Base-by-base conservation (phyloP, 129 eudicot genomes). In the Scalesia atractyloides region DNA sequence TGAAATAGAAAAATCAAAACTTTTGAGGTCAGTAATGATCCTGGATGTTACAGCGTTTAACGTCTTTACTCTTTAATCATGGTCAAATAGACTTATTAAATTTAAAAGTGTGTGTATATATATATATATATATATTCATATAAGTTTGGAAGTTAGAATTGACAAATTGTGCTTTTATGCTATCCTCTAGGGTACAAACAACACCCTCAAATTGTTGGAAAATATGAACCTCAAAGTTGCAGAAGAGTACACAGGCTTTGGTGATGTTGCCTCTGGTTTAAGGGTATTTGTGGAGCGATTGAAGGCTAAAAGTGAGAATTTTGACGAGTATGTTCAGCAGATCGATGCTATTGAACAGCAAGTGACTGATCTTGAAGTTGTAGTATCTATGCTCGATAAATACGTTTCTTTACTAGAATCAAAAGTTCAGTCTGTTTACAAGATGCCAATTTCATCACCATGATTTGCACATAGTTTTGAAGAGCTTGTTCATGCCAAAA, bases 151-250 rank as follows among this genome's bases (percentile, higher is more conserved):
- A n/a, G n/a, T n/a, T n/a, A n/a, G 17, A 47, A 59, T 46, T 76
- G 52, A 76, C 68, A 26, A 14, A 8, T 15, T 47, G 49, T 53
- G 47, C n/a, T n/a, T n/a, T n/a, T n/a, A n/a, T n/a, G n/a, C n/a
- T n/a, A n/a, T n/a, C n/a, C n/a, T n/a, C n/a, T n/a, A n/a, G 98
- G 98, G 92, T 22, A 87, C 96, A 48, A 89, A 87, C 61, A 87
- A 89, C 66, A 64, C 79, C 17, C 95, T 93, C 66, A 90, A 89
- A 60, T 90, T 93, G 43, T 69, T 93, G 84, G 98, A 93, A 83
- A 87, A 76, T 66, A 93, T 93, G 98, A 93, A 89, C 72, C 80
- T 93, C 4, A 86, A 81, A 68, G 98, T 93, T 50, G 90, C 92
- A 19, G 95, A 93, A 80, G 95, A 93, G 81, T 93, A 89, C 73